Evolutionary conservation across 352 stramenopile genomes (phyloP), one percentile per base, ranked within the genome.

Genomic region (Pythium biforme): DNA sequence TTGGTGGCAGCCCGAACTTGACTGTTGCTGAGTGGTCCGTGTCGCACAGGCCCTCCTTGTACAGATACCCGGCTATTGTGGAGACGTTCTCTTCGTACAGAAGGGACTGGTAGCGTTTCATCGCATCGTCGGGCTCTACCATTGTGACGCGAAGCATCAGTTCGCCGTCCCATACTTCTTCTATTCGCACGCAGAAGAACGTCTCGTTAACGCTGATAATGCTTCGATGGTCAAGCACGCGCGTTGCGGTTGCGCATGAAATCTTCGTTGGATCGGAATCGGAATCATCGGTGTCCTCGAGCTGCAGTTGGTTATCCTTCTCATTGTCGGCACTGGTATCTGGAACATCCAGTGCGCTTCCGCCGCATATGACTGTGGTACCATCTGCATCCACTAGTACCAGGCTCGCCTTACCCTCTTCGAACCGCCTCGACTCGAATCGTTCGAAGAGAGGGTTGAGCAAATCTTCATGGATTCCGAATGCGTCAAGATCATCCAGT

Each of bases 91-190:
- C 43, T 51, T 89, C 74, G 3, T 48, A 43, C 11, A 88, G 31
- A 4, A 76, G 50, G 0, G 49, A 52, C 3, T 78, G 59, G 51
- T 75, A 79, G n/a, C 73, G 64, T 0, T 68, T 54, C 11, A 72
- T 70, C 0, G 67, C 66, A 31, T 66, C 61, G 25, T 88, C 78
- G 0, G 78, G 75, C 46, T 88, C 75, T 49, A 87, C 78, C 71
- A 87, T 83, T 0, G 62, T 72, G 27, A 89, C 66, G 22, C 76
- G 71, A 1, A 90, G 68, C 56, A 81, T 71, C 23, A 88, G 61
- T n/a, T 90, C 80, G 12, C 72, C 77, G 46, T 89, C 77, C 77
- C 77, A 89, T 1, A 86, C 27, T 52, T 89, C 80, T 61, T 83
- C 74, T 45, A 88, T 73, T 4, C 73, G 74, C 43, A 87, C 56